Evolutionary conservation across 331 rosid genomes (phyloP).

Genomic region (Malus hybrid): DNA sequence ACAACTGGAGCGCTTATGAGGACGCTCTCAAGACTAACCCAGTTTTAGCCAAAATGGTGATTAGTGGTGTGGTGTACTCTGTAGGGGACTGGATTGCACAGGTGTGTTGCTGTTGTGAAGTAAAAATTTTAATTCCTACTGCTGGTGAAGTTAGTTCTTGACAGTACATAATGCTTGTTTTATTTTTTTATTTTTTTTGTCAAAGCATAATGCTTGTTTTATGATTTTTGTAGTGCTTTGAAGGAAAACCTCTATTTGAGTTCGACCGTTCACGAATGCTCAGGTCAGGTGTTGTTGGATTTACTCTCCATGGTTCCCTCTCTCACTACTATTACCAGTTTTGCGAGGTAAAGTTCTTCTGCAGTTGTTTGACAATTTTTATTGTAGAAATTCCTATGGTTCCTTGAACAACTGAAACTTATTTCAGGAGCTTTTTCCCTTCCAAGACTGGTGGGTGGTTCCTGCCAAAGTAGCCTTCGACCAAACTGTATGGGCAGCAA

Average conservation of each 20-base stretch:
- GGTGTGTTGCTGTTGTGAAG: conserved; percentile 30
- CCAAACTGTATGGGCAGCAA: conserved; percentile 87
- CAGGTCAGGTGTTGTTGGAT: conserved; percentile 94
- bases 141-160: background rate
- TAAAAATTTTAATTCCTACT: background rate
- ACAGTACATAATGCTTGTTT: background rate
- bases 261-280: conserved; percentile 85
- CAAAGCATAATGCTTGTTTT: background rate
- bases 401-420: conserved; percentile 5
- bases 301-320: conserved; percentile 92
- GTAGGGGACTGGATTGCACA: conserved; percentile 98
- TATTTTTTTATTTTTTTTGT: no score
- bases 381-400: background rate
- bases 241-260: conserved; percentile 91
- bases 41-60: conserved; percentile 92
- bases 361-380: background rate
- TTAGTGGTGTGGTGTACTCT: conserved; percentile 93
- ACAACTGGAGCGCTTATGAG: conserved; percentile 95
- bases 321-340: conserved; percentile 91
- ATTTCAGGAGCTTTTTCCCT: conserved; percentile 77
- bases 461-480: conserved; percentile 88
- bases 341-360: conserved; percentile 56
- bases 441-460: conserved; percentile 97
- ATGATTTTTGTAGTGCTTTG: conserved; percentile 63
- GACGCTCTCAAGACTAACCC: conserved; percentile 93